A percentile compares a stretch with the other conserved stretches of the same genome.
These are phyloP conservation scores for Pyrus pyrifolia DNA, from an alignment of 306 rosid species.

Conservation along the genomic window DNA sequence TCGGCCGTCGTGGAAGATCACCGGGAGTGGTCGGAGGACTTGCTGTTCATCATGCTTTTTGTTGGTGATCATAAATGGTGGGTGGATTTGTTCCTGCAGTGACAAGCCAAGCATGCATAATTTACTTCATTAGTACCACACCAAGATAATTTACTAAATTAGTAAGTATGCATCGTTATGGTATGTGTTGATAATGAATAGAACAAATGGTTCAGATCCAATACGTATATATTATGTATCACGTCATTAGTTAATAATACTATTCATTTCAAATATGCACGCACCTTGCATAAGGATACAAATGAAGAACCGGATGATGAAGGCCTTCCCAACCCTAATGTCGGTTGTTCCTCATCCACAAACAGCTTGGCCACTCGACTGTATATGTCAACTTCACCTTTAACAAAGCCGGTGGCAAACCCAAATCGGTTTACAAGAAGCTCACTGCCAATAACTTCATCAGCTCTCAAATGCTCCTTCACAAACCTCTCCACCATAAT, in stretches of 20 bases:
- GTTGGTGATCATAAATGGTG: conserved; percentile 26
- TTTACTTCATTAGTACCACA: not conserved
- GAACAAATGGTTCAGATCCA: not conserved
- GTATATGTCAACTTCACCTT: conserved; percentile 3
- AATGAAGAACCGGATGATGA: conserved; percentile 26
- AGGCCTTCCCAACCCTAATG: conserved; percentile 41
- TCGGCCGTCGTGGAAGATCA: conserved; percentile 96
- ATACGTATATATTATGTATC: not conserved
- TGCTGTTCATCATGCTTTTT: conserved; percentile 14
- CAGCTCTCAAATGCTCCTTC: conserved; percentile 71
- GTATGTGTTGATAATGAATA: not conserved
- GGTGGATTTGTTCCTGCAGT: conserved; percentile 49
- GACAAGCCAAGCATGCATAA: not conserved
- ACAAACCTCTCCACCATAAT: conserved; percentile 76
- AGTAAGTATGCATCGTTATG: not conserved
- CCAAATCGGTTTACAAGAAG: conserved; percentile 53
- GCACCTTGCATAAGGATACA: conserved; percentile 53
- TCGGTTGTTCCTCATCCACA: conserved; percentile 19
- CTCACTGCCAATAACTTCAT: conserved; percentile 59
- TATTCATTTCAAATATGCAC: not conserved
- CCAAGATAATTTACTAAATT: not conserved
- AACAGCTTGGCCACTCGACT: conserved; percentile 37
- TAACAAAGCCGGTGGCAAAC: conserved; percentile 57
- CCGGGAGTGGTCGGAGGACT: conserved; percentile 61
- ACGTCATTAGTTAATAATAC: not conserved